Evolutionary conservation across 1,139 yeast genomes (phyloP), one percentile per base, ranked within the genome.

Genomic region (Diutina mesorugosa): DNA sequence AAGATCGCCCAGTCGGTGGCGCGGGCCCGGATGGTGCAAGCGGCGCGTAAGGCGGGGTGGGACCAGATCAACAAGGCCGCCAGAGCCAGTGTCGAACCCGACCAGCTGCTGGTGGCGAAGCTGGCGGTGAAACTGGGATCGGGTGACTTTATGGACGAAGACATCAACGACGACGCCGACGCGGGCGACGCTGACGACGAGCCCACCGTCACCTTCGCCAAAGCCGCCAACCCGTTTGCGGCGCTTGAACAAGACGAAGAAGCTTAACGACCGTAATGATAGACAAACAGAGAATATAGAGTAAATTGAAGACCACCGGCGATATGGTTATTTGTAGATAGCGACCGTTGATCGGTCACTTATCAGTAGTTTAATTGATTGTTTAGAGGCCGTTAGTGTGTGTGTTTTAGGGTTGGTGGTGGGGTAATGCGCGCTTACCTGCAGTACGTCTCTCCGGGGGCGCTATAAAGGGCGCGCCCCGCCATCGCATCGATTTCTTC

Each of bases 11-110:
- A 81, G 62, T 82, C 89, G 63, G 78, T 83, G 45, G 77, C 78
- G 54, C 76, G 88, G 63, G 84, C 88, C 30, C 83, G 76, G 64
- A 80, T 74, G 64, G 81, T 85, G 16, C 85, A 80, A 62, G 72
- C 69, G 35, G 75, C 85, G 4, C 76, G 93, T 67, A 85, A 85
- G 66, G 72, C 87, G 0, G 86, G 84, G 16, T 86, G 93, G 93
- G 90, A 85, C 55, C 73, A 76, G 57, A 84, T 84, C 57, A 86
- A 86, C 65, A 74, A 76, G 58, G 53, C 53, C 1, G 53, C 45
- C 45, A 18, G 16, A 14, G 41, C 21, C 26, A 32, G 32, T 12
- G 12, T 26, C 5, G 32, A 26, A 1, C 7, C 12, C 30, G 16
- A 28, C 14, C 21, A 47, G 32, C 41, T 45, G 26, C 16, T n/a